Base-by-base conservation (phyloP, 2,329 filamentous ascomycete genomes). In the Hymenoscyphus albidus region DNA sequence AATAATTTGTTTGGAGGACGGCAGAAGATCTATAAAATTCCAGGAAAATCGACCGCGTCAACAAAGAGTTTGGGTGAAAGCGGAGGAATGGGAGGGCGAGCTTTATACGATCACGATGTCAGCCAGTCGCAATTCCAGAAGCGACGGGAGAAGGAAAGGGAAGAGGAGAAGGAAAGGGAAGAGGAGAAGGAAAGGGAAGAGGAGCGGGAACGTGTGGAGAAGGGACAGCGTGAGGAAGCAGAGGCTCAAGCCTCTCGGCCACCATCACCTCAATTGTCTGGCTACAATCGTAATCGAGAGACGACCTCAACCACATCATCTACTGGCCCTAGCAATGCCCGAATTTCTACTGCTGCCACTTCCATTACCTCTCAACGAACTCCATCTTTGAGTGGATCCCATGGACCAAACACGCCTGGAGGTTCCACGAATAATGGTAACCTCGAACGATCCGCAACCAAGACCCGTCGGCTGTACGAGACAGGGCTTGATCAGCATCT, bases 1-100 rank as follows among this genome's bases (percentile, higher is more conserved):
- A 99, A 98, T 74, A 90, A 91, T 70, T 78, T 99, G 64, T 99
- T 99, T 77, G 95, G 95, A 64, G 95, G 95, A 16, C 87, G 95
- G 56, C 95, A 98, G 76, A 98, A 98, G 79, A 89, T 98, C 44
- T 98, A 96, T 77, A 93, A 92, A 76, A 91, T 97, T 68, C 83
- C 90, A 0, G 81, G 80, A 3, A 82, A 82, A 32, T 76, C 77
- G 22, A 74, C 75, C 14, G 74, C 76, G 55, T 81, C 80, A 2
- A 79, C 80, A 40, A 80, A 78, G 70, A 71, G 77, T 69, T 71
- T 77, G 63, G 65, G 67, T 5, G 55, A 38, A 57, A 64, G 67
- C 0, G 74, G 72, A 16, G 83, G 82, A 57, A 85, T 91, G 81
- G 79, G 81, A 57, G 90, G 84, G 31, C 88, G 86, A 68, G 83